phyloP scores from a whole-genome alignment of 164 flowering plant genomes.

The Sedum album region DNA sequence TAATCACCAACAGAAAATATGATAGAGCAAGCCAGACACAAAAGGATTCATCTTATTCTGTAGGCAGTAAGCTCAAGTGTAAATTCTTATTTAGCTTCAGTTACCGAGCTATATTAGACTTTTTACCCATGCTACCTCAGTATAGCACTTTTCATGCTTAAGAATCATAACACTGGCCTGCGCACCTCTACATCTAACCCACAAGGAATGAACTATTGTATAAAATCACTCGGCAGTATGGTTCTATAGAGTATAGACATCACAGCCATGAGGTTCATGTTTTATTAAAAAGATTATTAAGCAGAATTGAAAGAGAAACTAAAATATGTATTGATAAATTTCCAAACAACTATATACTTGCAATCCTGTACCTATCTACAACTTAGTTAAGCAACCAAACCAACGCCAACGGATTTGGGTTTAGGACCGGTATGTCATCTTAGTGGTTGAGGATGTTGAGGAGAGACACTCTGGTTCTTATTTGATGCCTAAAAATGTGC shows the following conservation, averaged over 20 bases:
- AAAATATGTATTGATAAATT: too few species aligned
- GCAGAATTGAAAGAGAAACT: not conserved
- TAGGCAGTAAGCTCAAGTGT: not conserved
- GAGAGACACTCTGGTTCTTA: slow-evolving; percentile 38
- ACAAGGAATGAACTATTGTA: too few species aligned
- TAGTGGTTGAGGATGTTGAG: slow-evolving; percentile 31
- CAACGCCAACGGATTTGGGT: not conserved
- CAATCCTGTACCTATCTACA: not conserved
- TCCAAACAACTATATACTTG: not conserved
- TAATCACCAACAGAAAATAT: too few species aligned
- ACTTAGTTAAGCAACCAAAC: slow-evolving; percentile 1
- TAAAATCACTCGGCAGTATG: too few species aligned
- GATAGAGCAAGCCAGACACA: too few species aligned
- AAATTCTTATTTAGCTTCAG: not conserved
- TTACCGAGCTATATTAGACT: not conserved
- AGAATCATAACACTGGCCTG: too few species aligned
- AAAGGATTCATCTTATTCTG: not conserved
- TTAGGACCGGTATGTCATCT: not conserved
- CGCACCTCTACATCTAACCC: too few species aligned
- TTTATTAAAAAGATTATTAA: not conserved
- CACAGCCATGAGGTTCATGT: too few species aligned
- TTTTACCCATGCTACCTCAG: not conserved
- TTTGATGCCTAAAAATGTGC: slow-evolving; percentile 21
- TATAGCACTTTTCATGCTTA: too few species aligned
- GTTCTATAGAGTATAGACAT: too few species aligned